Evolutionary conservation across 1,139 yeast species (phyloP).

Genomic region (Zhuliangozyma blackwelliae): DNA sequence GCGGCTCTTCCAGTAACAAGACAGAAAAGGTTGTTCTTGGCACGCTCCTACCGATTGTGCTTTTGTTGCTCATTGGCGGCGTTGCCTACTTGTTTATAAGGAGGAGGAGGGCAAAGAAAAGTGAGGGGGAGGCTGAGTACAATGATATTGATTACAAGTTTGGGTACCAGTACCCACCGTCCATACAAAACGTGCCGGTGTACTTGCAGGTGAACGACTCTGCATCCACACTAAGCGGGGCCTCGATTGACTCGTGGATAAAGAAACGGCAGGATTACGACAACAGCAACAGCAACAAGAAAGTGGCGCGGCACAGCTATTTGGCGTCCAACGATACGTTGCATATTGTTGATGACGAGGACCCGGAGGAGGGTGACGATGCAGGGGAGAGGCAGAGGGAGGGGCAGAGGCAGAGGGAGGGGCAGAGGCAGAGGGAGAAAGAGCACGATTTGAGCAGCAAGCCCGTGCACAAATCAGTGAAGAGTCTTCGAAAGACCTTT

Average conservation of each 20-base stretch:
- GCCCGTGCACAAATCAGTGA: constrained; percentile 5
- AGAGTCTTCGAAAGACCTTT: constrained; percentile 15
- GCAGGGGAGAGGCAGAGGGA: constrained; percentile 2
- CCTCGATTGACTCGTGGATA: constrained; percentile 49
- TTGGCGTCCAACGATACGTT: constrained; percentile 24
- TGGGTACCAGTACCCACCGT: constrained; percentile 16
- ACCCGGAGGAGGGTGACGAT: constrained; percentile 1
- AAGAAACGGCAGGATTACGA: constrained; percentile 49
- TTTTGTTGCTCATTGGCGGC: constrained; percentile 15
- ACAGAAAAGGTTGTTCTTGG: constrained; percentile 26
- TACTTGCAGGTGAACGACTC: constrained; percentile 27
- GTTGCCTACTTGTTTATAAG: constrained; percentile 16
- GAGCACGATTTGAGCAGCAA: constrained; percentile 1
- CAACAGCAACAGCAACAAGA: constrained; percentile 9
- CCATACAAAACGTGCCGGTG: constrained; percentile 4
- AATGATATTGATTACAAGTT: constrained; percentile 34
- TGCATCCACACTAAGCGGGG: constrained; percentile 31
- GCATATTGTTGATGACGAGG: constrained; percentile 10
- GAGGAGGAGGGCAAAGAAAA: constrained; percentile 16
- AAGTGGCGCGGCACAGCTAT: constrained; percentile 19
- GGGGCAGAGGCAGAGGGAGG: too few relatives aligned
- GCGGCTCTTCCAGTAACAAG: neutral
- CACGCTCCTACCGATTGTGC: constrained; percentile 30
- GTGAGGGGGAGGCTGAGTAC: constrained; percentile 19
- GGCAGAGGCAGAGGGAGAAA: constrained; percentile 1